These are phyloP conservation scores for Thalia dealbata DNA, from an alignment of 176 grass and related monocot species.

Conservation along the genomic window DNA sequence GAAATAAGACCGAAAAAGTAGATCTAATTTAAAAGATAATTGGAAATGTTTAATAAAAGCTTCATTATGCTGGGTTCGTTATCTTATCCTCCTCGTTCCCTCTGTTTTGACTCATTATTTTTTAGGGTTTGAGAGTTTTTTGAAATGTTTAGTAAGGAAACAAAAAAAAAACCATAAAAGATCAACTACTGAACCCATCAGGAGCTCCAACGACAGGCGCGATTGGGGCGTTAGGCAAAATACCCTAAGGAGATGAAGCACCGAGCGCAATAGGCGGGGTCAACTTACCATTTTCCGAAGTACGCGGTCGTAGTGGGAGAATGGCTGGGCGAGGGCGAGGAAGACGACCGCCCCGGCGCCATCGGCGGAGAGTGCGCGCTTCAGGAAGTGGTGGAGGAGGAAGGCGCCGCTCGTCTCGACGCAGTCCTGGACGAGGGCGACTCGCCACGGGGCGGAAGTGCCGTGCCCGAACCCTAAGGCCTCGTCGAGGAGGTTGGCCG, in stretches of 20 bases:
- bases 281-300: constrained; percentile 29
- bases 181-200: background rate
- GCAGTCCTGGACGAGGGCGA: constrained; percentile 59
- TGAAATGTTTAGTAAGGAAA: too few species aligned
- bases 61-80: too few species aligned
- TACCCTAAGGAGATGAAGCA: background rate
- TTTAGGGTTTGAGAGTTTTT: too few species aligned
- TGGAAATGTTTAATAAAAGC: too few species aligned
- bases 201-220: background rate
- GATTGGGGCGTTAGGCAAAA: background rate
- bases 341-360: constrained; percentile 1
- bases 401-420: constrained; percentile 53
- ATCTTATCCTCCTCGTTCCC: too few species aligned
- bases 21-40: too few species aligned
- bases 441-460: background rate
- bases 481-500: constrained; percentile 37
- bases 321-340: constrained; percentile 11
- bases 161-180: background rate
- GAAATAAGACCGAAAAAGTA: too few species aligned
- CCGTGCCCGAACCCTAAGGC: constrained; percentile 34
- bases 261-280: background rate
- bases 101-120: background rate
- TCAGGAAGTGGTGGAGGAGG: constrained; percentile 36
- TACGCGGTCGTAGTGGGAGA: constrained; percentile 13
- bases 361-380: background rate